Evolutionary conservation across 208 protist species (phyloP).

Genomic region (Leishmania amazonensis): DNA sequence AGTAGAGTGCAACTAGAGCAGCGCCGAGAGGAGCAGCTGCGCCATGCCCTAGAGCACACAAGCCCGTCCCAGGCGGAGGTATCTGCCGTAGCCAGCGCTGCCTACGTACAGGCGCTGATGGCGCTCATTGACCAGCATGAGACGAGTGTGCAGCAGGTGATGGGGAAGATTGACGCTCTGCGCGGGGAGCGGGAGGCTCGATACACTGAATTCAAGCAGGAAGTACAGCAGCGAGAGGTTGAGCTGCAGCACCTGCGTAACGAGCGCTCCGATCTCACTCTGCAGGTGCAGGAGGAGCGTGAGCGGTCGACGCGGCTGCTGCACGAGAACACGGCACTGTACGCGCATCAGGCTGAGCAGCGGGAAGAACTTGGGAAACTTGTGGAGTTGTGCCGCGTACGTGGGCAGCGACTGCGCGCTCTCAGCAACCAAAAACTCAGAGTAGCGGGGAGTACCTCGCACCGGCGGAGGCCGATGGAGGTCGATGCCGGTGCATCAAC

Average conservation of each 20-base stretch:
- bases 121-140: slow-evolving; percentile 28
- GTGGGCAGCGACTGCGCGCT: slow-evolving; percentile 26
- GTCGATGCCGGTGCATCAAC: background rate
- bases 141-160: slow-evolving; percentile 15
- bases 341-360: slow-evolving; percentile 46
- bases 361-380: slow-evolving; percentile 41
- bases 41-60: slow-evolving; percentile 15
- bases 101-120: slow-evolving; percentile 39
- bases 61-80: slow-evolving; percentile 27
- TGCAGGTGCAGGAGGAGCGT: slow-evolving; percentile 71
- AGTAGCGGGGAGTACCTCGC: background rate
- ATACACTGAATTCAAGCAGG: slow-evolving; percentile 28
- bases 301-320: slow-evolving; percentile 64
- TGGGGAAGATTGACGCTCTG: slow-evolving; percentile 9
- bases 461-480: background rate
- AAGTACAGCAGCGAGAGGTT: slow-evolving; percentile 31
- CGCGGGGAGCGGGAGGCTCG: slow-evolving; percentile 18
- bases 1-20: background rate
- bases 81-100: slow-evolving; percentile 28
- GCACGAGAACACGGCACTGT: slow-evolving; percentile 64
- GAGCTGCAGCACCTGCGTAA: slow-evolving; percentile 45
- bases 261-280: slow-evolving; percentile 37
- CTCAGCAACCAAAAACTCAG: background rate
- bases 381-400: slow-evolving; percentile 34
- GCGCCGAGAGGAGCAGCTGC: slow-evolving; percentile 26